Base-by-base conservation (phyloP, 75 land plant genomes). In the Cryptomeria japonica region DNA sequence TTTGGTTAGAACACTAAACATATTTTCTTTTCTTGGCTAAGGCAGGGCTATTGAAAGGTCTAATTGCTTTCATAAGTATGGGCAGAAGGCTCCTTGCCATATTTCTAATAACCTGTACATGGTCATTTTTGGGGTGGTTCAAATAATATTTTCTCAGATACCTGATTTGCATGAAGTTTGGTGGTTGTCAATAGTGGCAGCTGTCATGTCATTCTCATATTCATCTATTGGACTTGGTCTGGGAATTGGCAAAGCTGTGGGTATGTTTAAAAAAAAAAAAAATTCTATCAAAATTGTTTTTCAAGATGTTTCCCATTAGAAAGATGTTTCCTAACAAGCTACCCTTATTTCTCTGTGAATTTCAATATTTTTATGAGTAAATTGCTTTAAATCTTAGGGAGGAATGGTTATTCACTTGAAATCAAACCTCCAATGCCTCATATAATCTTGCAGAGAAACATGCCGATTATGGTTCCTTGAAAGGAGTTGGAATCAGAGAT, bases 181-280 rank as follows among this genome's bases (percentile, higher is more conserved):
- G 84, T 95, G 92, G 92, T 93, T 96, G 83, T 96, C 97, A 22
- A 90, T 93, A 70, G 87, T 96, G 44, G 97, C 97, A 11, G 97
- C 97, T n/a, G 83, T 93, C 46, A 96, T 95, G 97, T 96, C 97
- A 25, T 90, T 96, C 42, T 83, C 94, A 58, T 96, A 96, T 84
- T 88, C 96, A 28, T 39, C 86, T 86, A 95, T 96, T 31, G 96
- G 97, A 19, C 88, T 94, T 41, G 97, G 93, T n/a, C 92, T 96
- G 84, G 91, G 92, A 86, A 86, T 96, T 39, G 95, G 92, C 56
- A 92, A 88, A 89, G 86, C 91, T 53, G 89, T 83, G 87, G 94
- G 95, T 93, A 18, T 22, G 41, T 39, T 36, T 19, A 0, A 18
- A 37, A 14, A 37, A 37, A 16, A 79, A 5, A 37, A 1, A 1